Base-by-base conservation (phyloP, 345 rosid species). In the Rhodamnia argentea region DNA sequence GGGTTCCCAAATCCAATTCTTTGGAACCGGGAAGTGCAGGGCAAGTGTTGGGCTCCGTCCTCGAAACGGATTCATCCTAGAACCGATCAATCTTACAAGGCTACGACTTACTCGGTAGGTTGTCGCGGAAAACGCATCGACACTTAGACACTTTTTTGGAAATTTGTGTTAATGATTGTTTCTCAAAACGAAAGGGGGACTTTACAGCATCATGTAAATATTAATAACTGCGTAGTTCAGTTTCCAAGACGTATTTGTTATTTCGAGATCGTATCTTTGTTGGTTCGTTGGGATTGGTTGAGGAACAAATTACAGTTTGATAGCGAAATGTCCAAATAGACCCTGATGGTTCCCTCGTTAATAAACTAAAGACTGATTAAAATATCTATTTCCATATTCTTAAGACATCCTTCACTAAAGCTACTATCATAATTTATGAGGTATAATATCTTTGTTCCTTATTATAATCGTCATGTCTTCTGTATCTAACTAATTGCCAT, bases 1-100 rank as follows among this genome's bases (percentile, higher is more conserved):
- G 0, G 0, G 1, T 29, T 60, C 18, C 40, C 8, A 7, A 13
- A 13, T 13, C 32, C 10, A 60, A 13, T 6, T 60, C 14, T 27
- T 60, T 2, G 15, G 0, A 13, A n/a, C 13, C 3, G 3, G 7
- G 20, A n/a, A 4, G 1, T 60, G 70, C 2, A 13, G 4, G 37
- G 9, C 27, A 60, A 60, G 0, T 62, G 14, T 27, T 3, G 74
- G 15, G 20, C 27, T 62, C 20, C 37, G 6, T 27, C 40, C 5
- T 27, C 29, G 9, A 27, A 62, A 27, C 27, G 40, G 20, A 62
- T 27, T 18, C 20, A 62, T 4, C 10, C 2, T 27, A 14, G 1
- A 62, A 62, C 40, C 12, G 12, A 6, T 56, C 59, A 22, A 4
- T 37, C 7, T 47, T 7, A 10, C 50, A 8, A 47, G 50, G 8